Evolutionary conservation across 2,329 filamentous ascomycete genomes (phyloP).

Genomic region (Cladophialophora yegresii): DNA sequence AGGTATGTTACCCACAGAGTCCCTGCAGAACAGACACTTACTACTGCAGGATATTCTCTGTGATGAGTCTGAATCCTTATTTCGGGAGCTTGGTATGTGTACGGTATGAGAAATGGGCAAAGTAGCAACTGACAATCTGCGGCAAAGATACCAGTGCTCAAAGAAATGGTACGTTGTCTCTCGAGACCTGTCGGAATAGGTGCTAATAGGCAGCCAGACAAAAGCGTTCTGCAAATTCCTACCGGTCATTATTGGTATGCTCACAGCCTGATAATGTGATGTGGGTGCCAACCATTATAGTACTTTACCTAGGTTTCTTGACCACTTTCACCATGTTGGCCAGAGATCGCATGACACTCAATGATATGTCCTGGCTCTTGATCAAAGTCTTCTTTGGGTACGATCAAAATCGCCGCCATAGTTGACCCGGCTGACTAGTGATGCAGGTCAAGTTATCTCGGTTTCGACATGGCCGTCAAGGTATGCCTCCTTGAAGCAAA

Average conservation of each 20-base stretch:
- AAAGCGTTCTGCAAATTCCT: constrained; percentile 86
- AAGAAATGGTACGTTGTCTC: constrained; percentile 70
- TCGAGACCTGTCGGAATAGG: background rate
- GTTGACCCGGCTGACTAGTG: constrained; percentile 32
- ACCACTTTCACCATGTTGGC: constrained; percentile 71
- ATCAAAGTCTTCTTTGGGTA: constrained; percentile 65
- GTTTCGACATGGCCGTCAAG: constrained; percentile 55
- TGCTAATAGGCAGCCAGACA: constrained; percentile 50
- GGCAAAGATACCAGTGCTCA: constrained; percentile 74
- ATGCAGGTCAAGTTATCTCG: constrained; percentile 55
- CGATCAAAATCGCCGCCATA: constrained; percentile 17
- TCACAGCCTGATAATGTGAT: too few relatives aligned
- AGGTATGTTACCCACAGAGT: constrained; percentile 45
- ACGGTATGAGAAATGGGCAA: background rate
- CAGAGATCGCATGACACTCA: constrained; percentile 57
- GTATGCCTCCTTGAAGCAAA: constrained; percentile 8
- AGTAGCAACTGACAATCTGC: constrained; percentile 9
- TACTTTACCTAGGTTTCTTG: constrained; percentile 83
- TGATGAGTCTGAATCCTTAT: constrained; percentile 83
- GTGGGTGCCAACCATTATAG: too few relatives aligned
- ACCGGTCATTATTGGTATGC: too few relatives aligned
- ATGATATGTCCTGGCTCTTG: constrained; percentile 62
- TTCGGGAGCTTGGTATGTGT: constrained; percentile 72
- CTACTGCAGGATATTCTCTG: constrained; percentile 69
- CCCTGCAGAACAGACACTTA: constrained; percentile 18